A percentile compares a stretch with the other conserved stretches of the same genome.
These are phyloP conservation scores for Aspergillus incahuasiensis DNA, from an alignment of 495 filamentous ascomycete genomes.

Conservation along the genomic window DNA sequence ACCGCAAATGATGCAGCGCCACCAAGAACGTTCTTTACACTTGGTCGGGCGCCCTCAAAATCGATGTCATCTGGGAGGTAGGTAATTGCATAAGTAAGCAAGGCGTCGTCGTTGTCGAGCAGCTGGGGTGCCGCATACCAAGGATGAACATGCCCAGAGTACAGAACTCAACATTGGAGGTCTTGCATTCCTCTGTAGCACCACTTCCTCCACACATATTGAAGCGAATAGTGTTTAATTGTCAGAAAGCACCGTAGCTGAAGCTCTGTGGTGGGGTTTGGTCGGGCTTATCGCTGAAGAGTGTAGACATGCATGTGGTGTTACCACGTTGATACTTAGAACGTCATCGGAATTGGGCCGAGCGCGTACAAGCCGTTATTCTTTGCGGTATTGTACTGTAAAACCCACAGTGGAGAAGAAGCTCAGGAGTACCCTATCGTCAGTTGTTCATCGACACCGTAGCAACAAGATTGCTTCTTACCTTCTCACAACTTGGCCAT, in stretches of 20 bases:
- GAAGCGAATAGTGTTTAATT: background rate
- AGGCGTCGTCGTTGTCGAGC: background rate
- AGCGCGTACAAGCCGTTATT: background rate
- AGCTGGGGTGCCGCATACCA: slow-evolving; percentile 49
- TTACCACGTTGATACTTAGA: slow-evolving; percentile 12
- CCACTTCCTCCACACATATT: slow-evolving; percentile 17
- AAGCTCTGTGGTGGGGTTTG: slow-evolving; percentile 9
- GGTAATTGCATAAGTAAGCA: slow-evolving; percentile 20
- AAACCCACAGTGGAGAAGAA: slow-evolving; percentile 16
- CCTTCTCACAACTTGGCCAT: background rate
- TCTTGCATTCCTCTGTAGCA: background rate
- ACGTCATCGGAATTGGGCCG: slow-evolving; percentile 13
- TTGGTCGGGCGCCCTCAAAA: slow-evolving; percentile 51
- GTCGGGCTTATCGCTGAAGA: slow-evolving; percentile 1
- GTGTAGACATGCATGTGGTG: background rate
- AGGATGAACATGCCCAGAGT: slow-evolving; percentile 97
- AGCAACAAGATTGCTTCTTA: slow-evolving; percentile 10
- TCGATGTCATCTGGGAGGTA: slow-evolving; percentile 77
- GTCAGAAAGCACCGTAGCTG: background rate
- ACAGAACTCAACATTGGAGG: slow-evolving; percentile 62
- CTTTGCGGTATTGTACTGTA: slow-evolving; percentile 18
- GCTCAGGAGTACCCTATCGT: slow-evolving; percentile 19
- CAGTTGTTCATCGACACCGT: slow-evolving; percentile 13
- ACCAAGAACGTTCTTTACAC: slow-evolving; percentile 68
- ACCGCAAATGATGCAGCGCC: slow-evolving; percentile 84